Conservation (phyloP, 1,139 yeast genomes). For the Yamadazyma triangularis region DNA sequence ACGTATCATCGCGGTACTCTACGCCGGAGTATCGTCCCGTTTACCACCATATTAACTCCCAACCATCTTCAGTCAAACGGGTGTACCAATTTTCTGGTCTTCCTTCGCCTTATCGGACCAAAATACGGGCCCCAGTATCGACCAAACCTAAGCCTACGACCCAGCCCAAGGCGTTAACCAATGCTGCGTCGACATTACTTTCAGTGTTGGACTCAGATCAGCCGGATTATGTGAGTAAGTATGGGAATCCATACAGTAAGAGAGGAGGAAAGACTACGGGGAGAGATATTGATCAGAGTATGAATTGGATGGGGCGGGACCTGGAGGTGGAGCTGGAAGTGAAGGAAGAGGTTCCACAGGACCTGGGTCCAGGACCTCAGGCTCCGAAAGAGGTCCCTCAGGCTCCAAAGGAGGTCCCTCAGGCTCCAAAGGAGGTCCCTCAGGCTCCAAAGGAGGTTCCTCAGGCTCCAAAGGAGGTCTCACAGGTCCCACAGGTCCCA, state of each 20-base stretch:
- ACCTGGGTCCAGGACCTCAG: no score
- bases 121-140: slow-evolving; percentile 28
- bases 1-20: slow-evolving; percentile 10
- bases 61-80: slow-evolving; percentile 34
- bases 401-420: no score
- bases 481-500: no score
- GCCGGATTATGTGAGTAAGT: background rate
- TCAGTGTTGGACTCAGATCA: slow-evolving; percentile 48
- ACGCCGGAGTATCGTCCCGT: background rate
- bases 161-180: slow-evolving; percentile 39
- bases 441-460: no score
- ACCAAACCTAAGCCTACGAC: slow-evolving; percentile 24
- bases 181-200: slow-evolving; percentile 62
- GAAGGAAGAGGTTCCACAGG: background rate
- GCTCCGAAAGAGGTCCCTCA: no score
- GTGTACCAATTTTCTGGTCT: slow-evolving; percentile 60
- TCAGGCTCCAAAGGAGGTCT: no score
- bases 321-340: background rate
- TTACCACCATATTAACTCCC: slow-evolving; percentile 18
- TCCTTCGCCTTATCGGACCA: slow-evolving; percentile 62
- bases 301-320: background rate
- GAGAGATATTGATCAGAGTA: background rate
- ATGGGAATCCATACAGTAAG: background rate
- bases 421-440: no score
- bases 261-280: no score